These are phyloP conservation scores for Penicillium sp. DNA, from an alignment of 2,329 filamentous ascomycete genomes.

Conservation along the genomic window DNA sequence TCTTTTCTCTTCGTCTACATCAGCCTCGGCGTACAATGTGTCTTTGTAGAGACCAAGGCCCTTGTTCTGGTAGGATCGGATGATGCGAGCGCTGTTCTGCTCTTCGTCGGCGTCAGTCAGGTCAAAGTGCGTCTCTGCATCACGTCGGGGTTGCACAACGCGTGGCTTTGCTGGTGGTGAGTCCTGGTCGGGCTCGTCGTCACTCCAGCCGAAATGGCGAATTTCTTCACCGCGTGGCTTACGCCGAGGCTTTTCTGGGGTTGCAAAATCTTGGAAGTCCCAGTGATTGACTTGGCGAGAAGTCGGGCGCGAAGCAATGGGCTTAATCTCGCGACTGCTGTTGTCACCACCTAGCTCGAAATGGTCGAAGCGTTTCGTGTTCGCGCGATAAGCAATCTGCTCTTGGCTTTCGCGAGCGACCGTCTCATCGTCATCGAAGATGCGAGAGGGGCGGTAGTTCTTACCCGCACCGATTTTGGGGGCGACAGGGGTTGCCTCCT, in stretches of 20 bases:
- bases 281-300: constrained; percentile 71
- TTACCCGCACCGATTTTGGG: constrained; percentile 63
- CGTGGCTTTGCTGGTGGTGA: constrained; percentile 57
- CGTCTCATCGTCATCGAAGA: constrained; percentile 66
- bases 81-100: constrained; percentile 44
- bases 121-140: constrained; percentile 83
- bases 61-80: constrained; percentile 65
- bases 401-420: constrained; percentile 44
- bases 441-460: constrained; percentile 66
- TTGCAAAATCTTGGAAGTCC: constrained; percentile 86
- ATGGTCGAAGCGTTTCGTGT: constrained; percentile 81
- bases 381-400: constrained; percentile 60
- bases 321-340: constrained; percentile 33
- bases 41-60: constrained; percentile 78
- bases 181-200: constrained; percentile 59
- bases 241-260: constrained; percentile 74
- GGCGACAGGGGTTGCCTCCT: constrained; percentile 33
- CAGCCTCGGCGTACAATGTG: constrained; percentile 69
- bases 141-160: constrained; percentile 72
- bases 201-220: constrained; percentile 77
- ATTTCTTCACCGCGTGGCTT: constrained; percentile 71
- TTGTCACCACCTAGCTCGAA: constrained; percentile 43
- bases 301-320: constrained; percentile 32
- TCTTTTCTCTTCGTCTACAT: constrained; percentile 13
- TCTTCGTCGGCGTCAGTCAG: constrained; percentile 76